Percentiles rank a stretch among this genome's conserved stretches.
phyloP scores from a whole-genome alignment of 1,284 basidiomycete genomes.

The Lignosus rhinocerotis region DNA sequence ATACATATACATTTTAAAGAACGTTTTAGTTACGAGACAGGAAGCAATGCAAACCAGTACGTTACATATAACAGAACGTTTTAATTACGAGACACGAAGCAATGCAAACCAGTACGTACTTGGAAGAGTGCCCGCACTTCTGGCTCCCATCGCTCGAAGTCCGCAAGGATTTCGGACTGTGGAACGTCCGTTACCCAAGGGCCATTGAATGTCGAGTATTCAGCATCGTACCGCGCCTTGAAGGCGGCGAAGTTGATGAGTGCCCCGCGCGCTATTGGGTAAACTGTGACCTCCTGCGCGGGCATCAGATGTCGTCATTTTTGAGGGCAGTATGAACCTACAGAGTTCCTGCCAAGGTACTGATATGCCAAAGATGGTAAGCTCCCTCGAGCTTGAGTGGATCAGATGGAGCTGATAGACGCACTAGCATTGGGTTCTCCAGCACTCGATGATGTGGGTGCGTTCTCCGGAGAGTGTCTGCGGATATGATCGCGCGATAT shows the following conservation, averaged over 20 bases:
- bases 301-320: neutral
- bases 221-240: slow-evolving; percentile 33
- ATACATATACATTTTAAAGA: too few relatives aligned
- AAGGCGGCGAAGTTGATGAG: slow-evolving; percentile 46
- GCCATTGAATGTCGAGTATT: slow-evolving; percentile 37
- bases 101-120: slow-evolving; percentile 26
- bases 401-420: slow-evolving; percentile 14
- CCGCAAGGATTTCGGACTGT: slow-evolving; percentile 32
- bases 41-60: neutral
- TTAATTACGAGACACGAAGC: neutral
- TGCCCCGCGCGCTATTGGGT: slow-evolving; percentile 43
- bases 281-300: slow-evolving; percentile 44
- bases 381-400: neutral
- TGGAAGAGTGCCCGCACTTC: slow-evolving; percentile 42
- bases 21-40: neutral
- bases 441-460: slow-evolving; percentile 38
- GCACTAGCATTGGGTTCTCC: slow-evolving; percentile 38
- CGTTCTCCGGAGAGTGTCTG: slow-evolving; percentile 33
- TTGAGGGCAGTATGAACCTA: slow-evolving; percentile 13
- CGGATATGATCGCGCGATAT: slow-evolving; percentile 42
- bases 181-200: slow-evolving; percentile 38
- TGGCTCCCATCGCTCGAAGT: slow-evolving; percentile 43
- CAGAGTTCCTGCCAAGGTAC: slow-evolving; percentile 46
- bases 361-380: slow-evolving; percentile 21
- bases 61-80: too few relatives aligned